Evolutionary conservation across 371 early-diverging fungal species (phyloP).

Genomic region (Mucor irregularis): DNA sequence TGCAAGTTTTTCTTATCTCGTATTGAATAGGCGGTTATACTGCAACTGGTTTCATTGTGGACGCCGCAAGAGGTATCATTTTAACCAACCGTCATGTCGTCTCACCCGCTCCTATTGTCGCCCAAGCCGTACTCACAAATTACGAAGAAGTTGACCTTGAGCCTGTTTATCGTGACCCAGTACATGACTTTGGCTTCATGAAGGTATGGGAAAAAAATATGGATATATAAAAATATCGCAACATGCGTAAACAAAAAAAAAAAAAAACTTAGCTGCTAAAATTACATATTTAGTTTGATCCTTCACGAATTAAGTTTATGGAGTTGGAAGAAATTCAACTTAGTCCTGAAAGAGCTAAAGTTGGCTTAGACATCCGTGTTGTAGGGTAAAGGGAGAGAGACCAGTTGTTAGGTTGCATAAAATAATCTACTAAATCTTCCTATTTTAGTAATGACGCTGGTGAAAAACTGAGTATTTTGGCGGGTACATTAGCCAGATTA

Average conservation of each 20-base stretch:
- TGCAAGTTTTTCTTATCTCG: neutral
- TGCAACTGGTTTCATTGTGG: slow-evolving; percentile 94
- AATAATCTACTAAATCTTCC: neutral
- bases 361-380: slow-evolving; percentile 84
- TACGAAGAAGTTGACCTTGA: slow-evolving; percentile 86
- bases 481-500: slow-evolving; percentile 79
- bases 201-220: slow-evolving; percentile 12
- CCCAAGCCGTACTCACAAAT: slow-evolving; percentile 81
- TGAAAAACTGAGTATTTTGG: slow-evolving; percentile 78
- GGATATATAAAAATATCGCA: no score
- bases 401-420: neutral
- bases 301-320: slow-evolving; percentile 73
- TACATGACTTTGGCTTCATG: slow-evolving; percentile 91
- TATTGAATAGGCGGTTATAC: slow-evolving; percentile 52
- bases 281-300: slow-evolving; percentile 71
- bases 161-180: slow-evolving; percentile 82
- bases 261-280: neutral
- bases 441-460: slow-evolving; percentile 73
- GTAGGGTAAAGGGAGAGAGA: slow-evolving; percentile 60
- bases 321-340: slow-evolving; percentile 69
- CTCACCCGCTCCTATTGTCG: slow-evolving; percentile 84
- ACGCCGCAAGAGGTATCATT: slow-evolving; percentile 79
- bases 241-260: neutral
- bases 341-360: slow-evolving; percentile 76
- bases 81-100: slow-evolving; percentile 92